Evolutionary conservation across 2,329 filamentous ascomycete species (phyloP), one percentile per base, ranked within the genome.

Genomic region (Achaetomium macrosporum): DNA sequence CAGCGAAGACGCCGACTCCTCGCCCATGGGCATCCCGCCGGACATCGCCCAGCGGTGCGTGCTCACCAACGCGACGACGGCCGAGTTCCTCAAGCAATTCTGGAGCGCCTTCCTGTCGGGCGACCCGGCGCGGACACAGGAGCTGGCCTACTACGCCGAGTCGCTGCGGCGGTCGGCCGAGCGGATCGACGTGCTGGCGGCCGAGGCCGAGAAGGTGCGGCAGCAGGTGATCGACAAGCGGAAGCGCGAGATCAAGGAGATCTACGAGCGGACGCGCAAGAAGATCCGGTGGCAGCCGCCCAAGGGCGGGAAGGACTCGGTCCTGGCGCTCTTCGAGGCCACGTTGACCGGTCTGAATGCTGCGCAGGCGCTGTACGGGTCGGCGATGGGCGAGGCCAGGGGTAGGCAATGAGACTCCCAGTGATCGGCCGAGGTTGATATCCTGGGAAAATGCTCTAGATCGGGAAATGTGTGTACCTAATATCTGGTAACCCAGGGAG

Each of bases 71-170:
- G 91, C 91, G 49, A 99, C 93, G 0, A 95, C 90, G 0, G 86
- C 88, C 36, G 93, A 99, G 65, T 99, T 97, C 64, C 74, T 99
- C n/a, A 88, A 92, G 63, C 95, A 97, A 68, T 99, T 99, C 73
- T 99, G 92, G 92, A 80, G 82, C 33, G 84, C 91, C 0, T 99
- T 95, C 65, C 77, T 95, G 25, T 96, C 91, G 0, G 92, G 91
- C 13, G 89, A 96, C 65, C 73, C 88, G 1, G 85, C 89, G 55
- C 84, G 89, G 33, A 88, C 89, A 0, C 77, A 78, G 40, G 92
- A 99, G 69, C 77, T 96, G 13, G 83, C 84, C 7, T 90, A 88
- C 57, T 78, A 96, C 43, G 84, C 87, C 8, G 88, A 95, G 66
- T 92, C 90, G 10, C 76, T 99, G 13, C 81, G 82, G 55, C 82